These are phyloP conservation scores for Oryza meyeriana DNA, from an alignment of 176 grass and related monocot genomes.

Conservation along the genomic window DNA sequence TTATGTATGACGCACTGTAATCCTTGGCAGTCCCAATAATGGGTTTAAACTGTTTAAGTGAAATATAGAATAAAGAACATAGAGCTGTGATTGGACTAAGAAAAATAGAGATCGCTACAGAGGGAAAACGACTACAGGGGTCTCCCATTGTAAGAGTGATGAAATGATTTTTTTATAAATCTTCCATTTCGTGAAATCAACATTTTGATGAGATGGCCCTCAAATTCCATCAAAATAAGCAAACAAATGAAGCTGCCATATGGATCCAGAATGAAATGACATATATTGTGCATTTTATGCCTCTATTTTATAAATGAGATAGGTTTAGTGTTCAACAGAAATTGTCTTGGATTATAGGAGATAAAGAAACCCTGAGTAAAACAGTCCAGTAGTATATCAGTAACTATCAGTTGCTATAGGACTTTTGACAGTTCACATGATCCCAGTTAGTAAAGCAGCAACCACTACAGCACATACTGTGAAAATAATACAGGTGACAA, in stretches of 20 bases:
- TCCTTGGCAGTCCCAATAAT: not conserved
- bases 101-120: not conserved
- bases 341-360: not conserved
- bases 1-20: not conserved
- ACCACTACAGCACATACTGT: not conserved
- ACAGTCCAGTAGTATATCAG: not conserved
- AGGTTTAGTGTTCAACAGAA: not conserved
- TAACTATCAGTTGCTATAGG: not conserved
- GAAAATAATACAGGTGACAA: constrained; percentile 16
- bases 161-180: too few species aligned
- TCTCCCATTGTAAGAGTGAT: too few species aligned
- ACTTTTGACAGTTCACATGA: constrained; percentile 18
- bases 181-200: too few species aligned
- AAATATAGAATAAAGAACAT: not conserved
- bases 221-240: not conserved
- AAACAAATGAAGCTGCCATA: not conserved
- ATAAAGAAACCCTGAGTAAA: too few species aligned
- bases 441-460: not conserved
- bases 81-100: not conserved
- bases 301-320: not conserved
- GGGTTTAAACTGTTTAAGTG: not conserved
- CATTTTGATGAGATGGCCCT: not conserved
- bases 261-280: not conserved
- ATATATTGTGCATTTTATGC: not conserved
- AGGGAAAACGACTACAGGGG: not conserved